These are phyloP conservation scores for Citrullus colocynthis DNA, from an alignment of 306 rosid species.

Conservation along the genomic window DNA sequence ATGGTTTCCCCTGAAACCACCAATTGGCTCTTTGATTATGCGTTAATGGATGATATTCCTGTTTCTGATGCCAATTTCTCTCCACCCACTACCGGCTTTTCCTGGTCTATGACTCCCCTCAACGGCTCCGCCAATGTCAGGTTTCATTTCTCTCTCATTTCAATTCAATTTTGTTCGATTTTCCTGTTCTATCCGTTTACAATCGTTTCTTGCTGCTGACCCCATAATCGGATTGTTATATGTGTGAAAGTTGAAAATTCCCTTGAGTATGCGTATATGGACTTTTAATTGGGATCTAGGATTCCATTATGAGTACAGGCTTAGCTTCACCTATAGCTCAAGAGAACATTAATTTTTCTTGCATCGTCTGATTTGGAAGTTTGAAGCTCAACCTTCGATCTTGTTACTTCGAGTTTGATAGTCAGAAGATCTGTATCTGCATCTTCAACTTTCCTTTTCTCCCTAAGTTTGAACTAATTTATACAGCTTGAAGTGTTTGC, in stretches of 20 bases:
- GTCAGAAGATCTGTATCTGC: not conserved
- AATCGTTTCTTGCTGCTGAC: not conserved
- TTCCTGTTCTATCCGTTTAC: not conserved
- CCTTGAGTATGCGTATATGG: not conserved
- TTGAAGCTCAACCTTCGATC: not conserved
- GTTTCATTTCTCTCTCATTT: conserved; percentile 18
- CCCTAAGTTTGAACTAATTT: not conserved
- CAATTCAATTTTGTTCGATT: not conserved
- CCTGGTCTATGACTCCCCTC: conserved; percentile 50
- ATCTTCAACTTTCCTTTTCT: not conserved
- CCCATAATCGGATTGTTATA: not conserved
- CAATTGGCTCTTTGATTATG: conserved; percentile 77
- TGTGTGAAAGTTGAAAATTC: not conserved
- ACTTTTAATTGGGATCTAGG: not conserved
- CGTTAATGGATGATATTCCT: conserved; percentile 57
- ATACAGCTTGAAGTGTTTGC: not conserved
- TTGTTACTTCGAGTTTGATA: not conserved
- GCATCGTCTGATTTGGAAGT: not conserved
- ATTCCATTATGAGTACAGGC: not conserved
- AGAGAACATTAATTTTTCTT: not conserved
- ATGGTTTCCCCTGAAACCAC: conserved; percentile 87
- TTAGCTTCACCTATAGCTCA: not conserved
- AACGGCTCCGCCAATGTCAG: conserved; percentile 38
- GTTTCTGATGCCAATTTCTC: conserved; percentile 46
- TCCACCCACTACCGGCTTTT: conserved; percentile 40